Evolutionary conservation across 352 stramenopile species (phyloP), one percentile per base, ranked within the genome.

Genomic region (Pythium chondricola): DNA sequence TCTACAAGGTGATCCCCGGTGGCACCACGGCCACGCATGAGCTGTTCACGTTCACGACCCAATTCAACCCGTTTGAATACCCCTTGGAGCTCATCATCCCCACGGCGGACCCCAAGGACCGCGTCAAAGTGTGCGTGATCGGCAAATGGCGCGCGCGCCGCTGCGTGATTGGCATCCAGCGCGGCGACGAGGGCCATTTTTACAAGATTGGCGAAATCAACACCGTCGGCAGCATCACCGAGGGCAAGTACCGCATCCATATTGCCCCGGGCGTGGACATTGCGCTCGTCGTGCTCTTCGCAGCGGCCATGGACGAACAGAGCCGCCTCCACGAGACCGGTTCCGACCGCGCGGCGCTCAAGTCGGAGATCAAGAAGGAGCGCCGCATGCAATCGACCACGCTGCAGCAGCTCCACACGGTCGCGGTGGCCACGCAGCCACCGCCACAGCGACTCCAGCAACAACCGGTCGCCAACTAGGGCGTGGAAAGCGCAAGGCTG

Each of bases 251-350:
- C 51, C 51, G 35, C 14, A 4, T 58, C 36, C 42, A 52, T 33
- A 43, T 58, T 20, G 51, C 51, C 18, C 51, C 51, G 14, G 51
- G 51, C 30, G 51, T 58, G 14, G 51, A 58, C 22, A 35, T 58
- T 14, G 27, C 51, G 27, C 35, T 58, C 21, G 45, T 52, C 18
- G 26, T 58, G 11, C 31, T 58, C 25, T 48, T 58, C 38, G 51
- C 51, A 1, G 51, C 51, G 10, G 51, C 44, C 29, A 60, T 60
- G 52, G 52, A 60, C 38, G 52, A 60, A 26, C 52, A 60, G 39
- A 20, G 31, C 16, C 42, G 43, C 11, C 33, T 48, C 27, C 51
- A 59, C 37, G 36, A 48, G 29, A 48, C 9, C 35, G 24, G 30
- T 21, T 47, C 43, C 13, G 51, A 59, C 22, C 51, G 51, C 31